Base-by-base conservation (phyloP, 352 stramenopile species). In the Pythium pyrilobum region DNA sequence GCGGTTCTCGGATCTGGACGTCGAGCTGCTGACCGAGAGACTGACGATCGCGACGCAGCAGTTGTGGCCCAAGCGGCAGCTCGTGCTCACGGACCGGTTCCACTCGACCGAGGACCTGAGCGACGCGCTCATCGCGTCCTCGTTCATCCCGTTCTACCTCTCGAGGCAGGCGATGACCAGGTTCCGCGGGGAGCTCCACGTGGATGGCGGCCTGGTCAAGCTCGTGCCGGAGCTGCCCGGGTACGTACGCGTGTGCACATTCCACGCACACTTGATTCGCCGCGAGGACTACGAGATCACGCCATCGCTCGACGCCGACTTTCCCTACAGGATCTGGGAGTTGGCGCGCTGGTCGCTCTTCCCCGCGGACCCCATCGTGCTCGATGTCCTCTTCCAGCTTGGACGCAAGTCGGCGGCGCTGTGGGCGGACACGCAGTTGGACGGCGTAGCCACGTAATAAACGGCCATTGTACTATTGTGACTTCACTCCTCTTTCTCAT, bases 71-170 rank as follows among this genome's bases (percentile, higher is more conserved):
- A 62, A 56, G 29, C 65, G 67, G 39, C 62, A 71, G 40, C 59
- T 76, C 23, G 65, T 89, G 21, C 65, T 73, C n/a, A 75, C 67
- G 5, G 61, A 83, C 48, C 42, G 58, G 32, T 93, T 93, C 62
- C 45, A 73, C 20, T 88, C 80, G 23, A 54, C 56, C 2, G 71
- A 81, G 2, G 77, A 90, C 27, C 58, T 91, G 24, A 73, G 70
- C 39, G 74, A 88, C 53, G 71, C 66, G 9, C 51, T 91, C 44
- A 78, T 93, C 49, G 78, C 79, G 20, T 90, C 81, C 21, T 89
- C 78, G 42, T 88, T 79, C 61, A 74, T 93, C 46, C 81, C 83
- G 33, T 91, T 85, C 64, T 93, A 90, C 62, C 56, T 93, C 20
- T 69, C 72, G 4, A 56, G 56, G 28, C 59, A 73, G 41, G 73